Percentiles rank a stretch among this genome's conserved stretches.
Conservation (phyloP, 1,284 basidiomycete species). For the Trametes sp. region DNA sequence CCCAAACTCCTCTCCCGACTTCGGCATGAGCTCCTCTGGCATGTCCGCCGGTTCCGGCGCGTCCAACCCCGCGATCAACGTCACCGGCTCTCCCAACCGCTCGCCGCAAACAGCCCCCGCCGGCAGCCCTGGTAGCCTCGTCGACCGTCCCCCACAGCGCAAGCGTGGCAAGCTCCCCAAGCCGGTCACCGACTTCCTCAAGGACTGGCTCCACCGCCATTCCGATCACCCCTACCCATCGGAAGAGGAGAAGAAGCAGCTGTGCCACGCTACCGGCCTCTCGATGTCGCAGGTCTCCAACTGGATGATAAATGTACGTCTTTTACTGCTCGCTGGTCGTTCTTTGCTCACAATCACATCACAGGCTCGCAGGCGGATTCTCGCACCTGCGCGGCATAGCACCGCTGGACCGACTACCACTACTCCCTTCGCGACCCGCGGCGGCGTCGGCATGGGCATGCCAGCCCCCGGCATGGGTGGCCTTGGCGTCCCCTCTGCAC, state of each 20-base stretch:
- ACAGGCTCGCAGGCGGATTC: slow-evolving; percentile 81
- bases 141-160: slow-evolving; percentile 68
- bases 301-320: slow-evolving; percentile 89
- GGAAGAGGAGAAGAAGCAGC: slow-evolving; percentile 90
- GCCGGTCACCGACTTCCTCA: slow-evolving; percentile 88
- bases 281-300: slow-evolving; percentile 91
- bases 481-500: slow-evolving; percentile 34
- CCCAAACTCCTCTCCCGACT: slow-evolving; percentile 51
- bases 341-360: slow-evolving; percentile 1
- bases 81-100: slow-evolving; percentile 48
- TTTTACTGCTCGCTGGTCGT: slow-evolving; percentile 7
- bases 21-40: slow-evolving; percentile 44
- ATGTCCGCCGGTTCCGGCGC: slow-evolving; percentile 46
- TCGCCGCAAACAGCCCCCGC: slow-evolving; percentile 59
- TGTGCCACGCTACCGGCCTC: slow-evolving; percentile 85
- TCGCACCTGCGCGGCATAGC: slow-evolving; percentile 79
- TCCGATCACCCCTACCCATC: slow-evolving; percentile 90
- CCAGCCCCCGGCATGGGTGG: slow-evolving; percentile 44
- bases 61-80: slow-evolving; percentile 36
- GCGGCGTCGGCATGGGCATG: slow-evolving; percentile 38
- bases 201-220: slow-evolving; percentile 90
- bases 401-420: slow-evolving; percentile 78
- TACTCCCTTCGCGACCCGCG: slow-evolving; percentile 59
- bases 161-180: slow-evolving; percentile 90
- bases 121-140: slow-evolving; percentile 59